These are phyloP conservation scores for Larix sibirica DNA, from an alignment of 83 land plant species.

Conservation along the genomic window DNA sequence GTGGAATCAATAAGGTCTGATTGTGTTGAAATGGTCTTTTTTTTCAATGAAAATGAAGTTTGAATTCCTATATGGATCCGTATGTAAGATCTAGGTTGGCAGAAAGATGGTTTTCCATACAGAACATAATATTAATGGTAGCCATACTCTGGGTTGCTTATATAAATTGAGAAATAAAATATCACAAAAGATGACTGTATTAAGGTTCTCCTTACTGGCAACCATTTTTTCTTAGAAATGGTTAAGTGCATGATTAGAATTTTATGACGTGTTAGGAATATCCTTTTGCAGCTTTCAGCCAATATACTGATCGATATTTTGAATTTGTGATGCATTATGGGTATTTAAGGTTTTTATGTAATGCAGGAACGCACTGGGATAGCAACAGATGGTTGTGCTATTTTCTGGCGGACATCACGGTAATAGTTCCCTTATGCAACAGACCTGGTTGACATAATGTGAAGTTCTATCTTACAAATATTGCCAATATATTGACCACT, in stretches of 20 bases:
- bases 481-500: too few species aligned
- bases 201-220: neutral
- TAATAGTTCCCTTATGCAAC: slow-evolving; percentile 15
- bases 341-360: neutral
- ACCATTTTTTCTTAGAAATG: neutral
- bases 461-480: too few species aligned
- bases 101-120: neutral
- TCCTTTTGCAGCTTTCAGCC: neutral
- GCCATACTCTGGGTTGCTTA: neutral
- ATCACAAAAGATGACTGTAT: neutral
- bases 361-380: slow-evolving; percentile 50
- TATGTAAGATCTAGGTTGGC: neutral
- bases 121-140: neutral
- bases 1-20: slow-evolving; percentile 82
- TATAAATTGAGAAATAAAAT: neutral
- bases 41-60: neutral
- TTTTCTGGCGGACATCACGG: slow-evolving; percentile 87
- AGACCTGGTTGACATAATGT: too few species aligned
- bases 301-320: neutral
- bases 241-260: neutral
- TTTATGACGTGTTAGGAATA: slow-evolving; percentile 11
- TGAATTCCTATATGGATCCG: neutral
- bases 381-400: slow-evolving; percentile 90
- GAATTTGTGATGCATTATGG: neutral
- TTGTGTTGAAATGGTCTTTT: neutral